These are phyloP conservation scores for Colletotrichum theobromicola DNA, from an alignment of 2,329 filamentous ascomycete genomes.

Conservation along the genomic window DNA sequence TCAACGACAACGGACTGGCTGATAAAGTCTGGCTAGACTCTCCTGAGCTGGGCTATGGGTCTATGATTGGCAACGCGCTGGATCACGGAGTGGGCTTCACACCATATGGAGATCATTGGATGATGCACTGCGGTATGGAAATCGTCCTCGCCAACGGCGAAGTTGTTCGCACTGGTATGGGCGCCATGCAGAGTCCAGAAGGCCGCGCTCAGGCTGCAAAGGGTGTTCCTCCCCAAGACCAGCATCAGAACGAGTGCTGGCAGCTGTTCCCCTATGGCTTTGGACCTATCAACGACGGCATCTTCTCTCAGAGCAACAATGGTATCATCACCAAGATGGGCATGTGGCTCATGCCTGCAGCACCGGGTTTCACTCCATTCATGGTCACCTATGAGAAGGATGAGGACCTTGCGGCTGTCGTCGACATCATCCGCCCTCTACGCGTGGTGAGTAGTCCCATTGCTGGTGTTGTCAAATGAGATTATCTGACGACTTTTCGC, in stretches of 20 bases:
- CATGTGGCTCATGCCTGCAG: constrained; percentile 43
- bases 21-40: constrained; percentile 48
- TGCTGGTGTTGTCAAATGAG: accelerated
- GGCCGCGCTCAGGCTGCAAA: constrained; percentile 37
- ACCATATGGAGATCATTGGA: constrained; percentile 42
- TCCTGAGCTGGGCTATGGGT: constrained; percentile 46
- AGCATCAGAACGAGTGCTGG: constrained; percentile 33
- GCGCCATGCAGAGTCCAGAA: constrained; percentile 40
- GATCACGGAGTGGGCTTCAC: constrained; percentile 54
- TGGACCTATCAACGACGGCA: constrained; percentile 44
- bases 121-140: constrained; percentile 46
- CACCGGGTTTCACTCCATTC: constrained; percentile 40
- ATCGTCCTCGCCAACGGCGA: constrained; percentile 51
- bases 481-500: neutral
- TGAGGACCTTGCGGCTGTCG: constrained; percentile 36
- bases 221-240: constrained; percentile 32
- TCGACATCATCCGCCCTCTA: constrained; percentile 41
- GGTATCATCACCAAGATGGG: constrained; percentile 62
- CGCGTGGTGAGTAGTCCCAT: constrained; percentile 10
- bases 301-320: constrained; percentile 57
- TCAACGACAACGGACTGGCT: constrained; percentile 44
- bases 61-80: constrained; percentile 49
- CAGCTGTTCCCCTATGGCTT: constrained; percentile 43
- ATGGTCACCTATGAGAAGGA: constrained; percentile 43
- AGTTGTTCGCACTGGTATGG: constrained; percentile 52